Base-by-base conservation (phyloP, 1,284 basidiomycete species). In the Boletus semigastroideus region DNA sequence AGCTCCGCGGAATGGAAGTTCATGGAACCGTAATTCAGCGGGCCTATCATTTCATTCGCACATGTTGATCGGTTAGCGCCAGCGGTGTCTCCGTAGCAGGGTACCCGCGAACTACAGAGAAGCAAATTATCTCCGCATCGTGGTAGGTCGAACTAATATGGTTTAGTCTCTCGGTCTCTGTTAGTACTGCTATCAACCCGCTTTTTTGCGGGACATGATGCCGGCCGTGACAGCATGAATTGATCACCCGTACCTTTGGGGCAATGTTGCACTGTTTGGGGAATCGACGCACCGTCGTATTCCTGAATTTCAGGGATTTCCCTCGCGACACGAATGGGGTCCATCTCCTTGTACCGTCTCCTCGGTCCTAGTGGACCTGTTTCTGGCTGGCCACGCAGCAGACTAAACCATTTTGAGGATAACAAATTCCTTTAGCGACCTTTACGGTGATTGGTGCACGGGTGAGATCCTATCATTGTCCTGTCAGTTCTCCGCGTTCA, bases 1-100 rank as follows among this genome's bases (percentile, higher is more conserved):
- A 41, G 38, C 14, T 50, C 48, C 47, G 58, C 37, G 46, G 54
- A 56, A 67, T 67, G 64, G 60, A 65, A 68, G 56, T 39, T 40
- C 30, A 59, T 49, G 12, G 11, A 52, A 44, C 20, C 43, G 48
- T 39, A 42, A 50, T 45, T 46, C 43, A 52, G 54, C 53, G 52
- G 42, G 14, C 63, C 54, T 54, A 53, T 51, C 51, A 52, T 39
- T 19, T 63, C 52, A 55, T 49, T 58, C 36, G 33, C 31, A 40
- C 37, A 43, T 47, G 38, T 36, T 58, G 42, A 54, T 52, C 44
- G 46, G 58, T 41, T 38, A 33, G 41, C 39, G 19, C 14, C 28
- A 33, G n/a, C 27, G 17, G 22, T 12, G 6, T 52, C 16, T 33
- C 30, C 42, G 49, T 39, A 25, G 38, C 27, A 34, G 20, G 37